Percentiles rank a stretch among this genome's conserved stretches.
phyloP scores from a whole-genome alignment of 768 basidiomycete genomes.

The Boletus rubescentipes region DNA sequence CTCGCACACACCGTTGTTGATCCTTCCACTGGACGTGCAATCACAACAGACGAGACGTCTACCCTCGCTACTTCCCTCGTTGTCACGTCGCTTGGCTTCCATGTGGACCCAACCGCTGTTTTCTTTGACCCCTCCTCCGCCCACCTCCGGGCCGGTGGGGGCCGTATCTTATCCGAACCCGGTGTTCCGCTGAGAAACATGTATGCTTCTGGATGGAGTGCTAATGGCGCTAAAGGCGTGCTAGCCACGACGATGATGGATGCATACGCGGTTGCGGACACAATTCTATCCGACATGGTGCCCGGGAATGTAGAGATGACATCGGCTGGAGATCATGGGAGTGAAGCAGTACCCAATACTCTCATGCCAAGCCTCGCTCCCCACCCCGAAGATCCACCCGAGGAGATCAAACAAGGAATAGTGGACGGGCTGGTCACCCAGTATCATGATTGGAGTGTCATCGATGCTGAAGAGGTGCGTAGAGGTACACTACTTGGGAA shows the following conservation, averaged over 20 bases:
- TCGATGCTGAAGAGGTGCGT: conserved; percentile 71
- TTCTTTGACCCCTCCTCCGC: conserved; percentile 60
- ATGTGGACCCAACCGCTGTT: conserved; percentile 54
- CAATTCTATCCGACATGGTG: conserved; percentile 61
- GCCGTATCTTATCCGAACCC: conserved; percentile 45
- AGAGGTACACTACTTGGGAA: conserved; percentile 58
- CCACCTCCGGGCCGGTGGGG: conserved; percentile 54
- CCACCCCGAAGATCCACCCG: conserved; percentile 46
- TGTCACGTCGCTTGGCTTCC: conserved; percentile 86
- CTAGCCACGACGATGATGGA: conserved; percentile 92
- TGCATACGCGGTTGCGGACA: conserved; percentile 76
- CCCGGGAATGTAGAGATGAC: conserved; percentile 6
- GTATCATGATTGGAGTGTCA: conserved; percentile 72
- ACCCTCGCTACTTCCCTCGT: conserved; percentile 69
- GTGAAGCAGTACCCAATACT: background rate
- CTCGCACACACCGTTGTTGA: conserved; percentile 65
- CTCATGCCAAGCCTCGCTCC: conserved; percentile 38
- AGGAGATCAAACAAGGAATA: conserved; percentile 44
- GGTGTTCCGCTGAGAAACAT: conserved; percentile 51
- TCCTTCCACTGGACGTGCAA: conserved; percentile 42
- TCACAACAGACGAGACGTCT: conserved; percentile 56
- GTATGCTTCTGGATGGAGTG: conserved; percentile 96
- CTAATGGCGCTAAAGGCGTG: conserved; percentile 87
- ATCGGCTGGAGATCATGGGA: conserved; percentile 7
- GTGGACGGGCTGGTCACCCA: conserved; percentile 47